Percentiles rank a stretch among this genome's conserved stretches.
Evolutionary conservation across 495 filamentous ascomycete genomes (phyloP).

Genomic region (Platismatia glauca): DNA sequence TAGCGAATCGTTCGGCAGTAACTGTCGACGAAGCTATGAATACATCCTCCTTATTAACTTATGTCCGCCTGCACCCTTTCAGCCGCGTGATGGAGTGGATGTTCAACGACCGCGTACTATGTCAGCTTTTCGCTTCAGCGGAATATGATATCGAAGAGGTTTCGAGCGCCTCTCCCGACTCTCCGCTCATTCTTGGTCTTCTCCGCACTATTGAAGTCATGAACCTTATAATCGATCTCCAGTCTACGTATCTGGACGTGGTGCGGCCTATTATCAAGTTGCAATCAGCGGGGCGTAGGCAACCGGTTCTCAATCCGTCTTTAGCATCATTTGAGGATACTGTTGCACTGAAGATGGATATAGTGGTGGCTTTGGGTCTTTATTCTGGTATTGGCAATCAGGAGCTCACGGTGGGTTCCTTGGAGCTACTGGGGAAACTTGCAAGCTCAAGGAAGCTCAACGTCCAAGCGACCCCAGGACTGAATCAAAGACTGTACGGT

Average conservation of each 20-base stretch:
- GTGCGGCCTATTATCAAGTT: slow-evolving; percentile 65
- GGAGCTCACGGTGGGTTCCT: slow-evolving; percentile 62
- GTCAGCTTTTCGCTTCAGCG: slow-evolving; percentile 63
- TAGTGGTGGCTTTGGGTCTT: slow-evolving; percentile 69
- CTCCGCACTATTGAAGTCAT: slow-evolving; percentile 71
- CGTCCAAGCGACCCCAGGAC: slow-evolving; percentile 39
- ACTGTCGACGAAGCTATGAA: slow-evolving; percentile 63
- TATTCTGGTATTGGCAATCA: slow-evolving; percentile 76
- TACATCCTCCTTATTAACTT: slow-evolving; percentile 59
- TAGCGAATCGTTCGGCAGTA: slow-evolving; percentile 66
- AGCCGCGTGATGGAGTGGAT: slow-evolving; percentile 93
- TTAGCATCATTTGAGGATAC: slow-evolving; percentile 87
- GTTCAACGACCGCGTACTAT: slow-evolving; percentile 83
- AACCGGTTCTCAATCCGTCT: slow-evolving; percentile 56
- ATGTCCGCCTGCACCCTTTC: slow-evolving; percentile 83
- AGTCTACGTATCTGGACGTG: slow-evolving; percentile 83
- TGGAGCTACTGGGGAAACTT: slow-evolving; percentile 75
- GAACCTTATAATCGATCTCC: slow-evolving; percentile 68
- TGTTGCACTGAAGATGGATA: slow-evolving; percentile 63
- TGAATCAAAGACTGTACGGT: slow-evolving; percentile 33
- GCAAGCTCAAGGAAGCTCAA: slow-evolving; percentile 70
- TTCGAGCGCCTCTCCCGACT: slow-evolving; percentile 55
- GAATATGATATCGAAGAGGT: slow-evolving; percentile 63
- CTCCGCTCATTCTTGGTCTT: slow-evolving; percentile 64
- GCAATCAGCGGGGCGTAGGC: slow-evolving; percentile 36